A percentile compares a stretch with the other conserved stretches of the same genome.
Evolutionary conservation across 495 filamentous ascomycete species (phyloP).

Genomic region (Penicillium samsonianum): DNA sequence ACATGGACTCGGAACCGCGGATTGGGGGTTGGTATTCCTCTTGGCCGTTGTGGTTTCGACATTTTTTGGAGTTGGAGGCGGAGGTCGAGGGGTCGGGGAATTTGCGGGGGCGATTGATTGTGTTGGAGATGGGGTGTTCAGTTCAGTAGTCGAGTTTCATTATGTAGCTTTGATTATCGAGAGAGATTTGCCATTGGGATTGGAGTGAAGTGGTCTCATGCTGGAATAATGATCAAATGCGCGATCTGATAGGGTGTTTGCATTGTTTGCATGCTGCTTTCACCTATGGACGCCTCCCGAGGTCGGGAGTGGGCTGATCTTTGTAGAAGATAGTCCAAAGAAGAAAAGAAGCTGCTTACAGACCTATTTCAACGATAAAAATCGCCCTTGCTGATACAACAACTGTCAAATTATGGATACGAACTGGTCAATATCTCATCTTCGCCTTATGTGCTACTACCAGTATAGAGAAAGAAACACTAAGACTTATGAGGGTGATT

Average conservation of each 20-base stretch:
- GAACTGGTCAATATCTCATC: neutral
- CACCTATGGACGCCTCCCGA: too few relatives aligned
- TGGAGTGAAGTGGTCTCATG: neutral
- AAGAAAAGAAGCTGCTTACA: neutral
- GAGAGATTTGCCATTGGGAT: neutral
- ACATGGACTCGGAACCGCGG: conserved; percentile 3
- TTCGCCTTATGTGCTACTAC: neutral
- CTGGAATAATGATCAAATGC: conserved; percentile 8
- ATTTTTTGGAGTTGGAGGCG: conserved; percentile 4
- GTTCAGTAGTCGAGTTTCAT: neutral
- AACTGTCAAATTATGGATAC: neutral
- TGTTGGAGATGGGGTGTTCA: neutral
- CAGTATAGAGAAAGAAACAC: neutral
- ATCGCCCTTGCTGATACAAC: neutral
- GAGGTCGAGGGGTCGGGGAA: neutral
- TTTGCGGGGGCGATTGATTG: conserved; percentile 6
- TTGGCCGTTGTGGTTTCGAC: conserved; percentile 6
- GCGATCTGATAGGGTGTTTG: conserved; percentile 20
- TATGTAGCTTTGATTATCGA: neutral
- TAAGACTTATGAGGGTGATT: neutral
- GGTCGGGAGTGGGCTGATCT: neutral
- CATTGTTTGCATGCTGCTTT: conserved; percentile 18
- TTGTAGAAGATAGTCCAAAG: neutral
- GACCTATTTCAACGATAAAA: neutral
- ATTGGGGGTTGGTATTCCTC: conserved; percentile 8